Base-by-base conservation (phyloP, 1,284 basidiomycete genomes). In the Anthracocystis panici-leucophaei region DNA sequence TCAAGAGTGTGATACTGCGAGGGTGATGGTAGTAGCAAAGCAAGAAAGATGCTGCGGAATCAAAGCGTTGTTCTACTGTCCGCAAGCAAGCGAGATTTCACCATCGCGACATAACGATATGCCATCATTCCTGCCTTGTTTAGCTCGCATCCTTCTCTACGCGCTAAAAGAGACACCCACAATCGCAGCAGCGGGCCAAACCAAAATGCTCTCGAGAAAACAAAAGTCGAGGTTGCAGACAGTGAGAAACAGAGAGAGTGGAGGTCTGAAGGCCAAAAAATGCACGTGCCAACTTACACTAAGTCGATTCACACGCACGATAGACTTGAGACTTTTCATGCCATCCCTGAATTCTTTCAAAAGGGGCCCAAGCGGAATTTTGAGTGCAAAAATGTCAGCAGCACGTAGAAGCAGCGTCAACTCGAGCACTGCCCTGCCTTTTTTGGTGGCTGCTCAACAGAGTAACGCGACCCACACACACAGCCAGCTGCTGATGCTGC, bases 281-380 rank as follows among this genome's bases (percentile, higher is more conserved):
- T 60, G 66, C 66, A 64, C 66, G 61, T 59, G 61, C 66, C 66
- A 64, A 41, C 16, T 31, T 31, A 29, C 5, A 21, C 44, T 46
- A 23, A 27, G 6, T n/a, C 31, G 1, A 2, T 29, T 27, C 40
- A 52, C 31, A 44, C 57, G 57, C 57, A 60, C 57, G 57, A n/a
- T 45, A 59, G 33, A 38, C 6, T 16, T 14, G n/a, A 1, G 1
- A 23, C 12, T 29, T 31, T 29, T 29, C 35, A 46, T 25, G 44
- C 20, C 23, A n/a, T 23, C 35, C 51, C 49, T 49, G 48, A 49
- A 31, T 51, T 35, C 33, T 21, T 8, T 7, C 14, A 31, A 35
- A 23, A 12, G 49, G 31, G 18, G 35, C 11, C 27, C 21, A 20
- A 33, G 20, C 12, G 49, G 49, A 53, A 41, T 41, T 27, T 41